phyloP scores from a whole-genome alignment of 2,329 filamentous ascomycete species.

The Trematosphaeria pertusa region DNA sequence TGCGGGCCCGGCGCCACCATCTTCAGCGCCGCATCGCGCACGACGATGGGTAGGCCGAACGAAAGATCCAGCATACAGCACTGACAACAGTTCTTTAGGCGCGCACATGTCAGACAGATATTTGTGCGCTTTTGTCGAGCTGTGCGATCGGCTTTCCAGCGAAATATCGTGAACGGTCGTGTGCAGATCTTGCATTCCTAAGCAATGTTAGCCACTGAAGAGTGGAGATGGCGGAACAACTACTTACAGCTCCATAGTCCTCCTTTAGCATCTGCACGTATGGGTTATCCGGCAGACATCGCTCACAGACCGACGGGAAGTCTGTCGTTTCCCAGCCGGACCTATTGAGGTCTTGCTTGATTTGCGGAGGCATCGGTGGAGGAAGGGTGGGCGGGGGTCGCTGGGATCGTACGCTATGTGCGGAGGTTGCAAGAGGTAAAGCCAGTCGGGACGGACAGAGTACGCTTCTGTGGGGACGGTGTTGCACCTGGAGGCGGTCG shows the following conservation, averaged over 20 bases:
- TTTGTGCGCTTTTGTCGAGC: constrained; percentile 91
- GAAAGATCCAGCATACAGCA: constrained; percentile 98
- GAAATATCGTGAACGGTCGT: constrained; percentile 92
- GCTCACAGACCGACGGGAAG: constrained; percentile 88
- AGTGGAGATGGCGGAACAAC: constrained; percentile 78
- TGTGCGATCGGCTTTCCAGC: constrained; percentile 92
- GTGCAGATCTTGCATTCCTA: constrained; percentile 75
- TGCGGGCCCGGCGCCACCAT: constrained; percentile 95
- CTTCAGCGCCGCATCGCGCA: constrained; percentile 94
- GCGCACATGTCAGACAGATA: constrained; percentile 94
- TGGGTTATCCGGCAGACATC: constrained; percentile 92
- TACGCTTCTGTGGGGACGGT: not conserved
- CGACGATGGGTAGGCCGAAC: constrained; percentile 92
- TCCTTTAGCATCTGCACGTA: constrained; percentile 99
- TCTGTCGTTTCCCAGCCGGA: constrained; percentile 96
- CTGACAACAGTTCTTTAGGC: constrained; percentile 98
- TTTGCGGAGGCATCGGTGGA: constrained; percentile 78
- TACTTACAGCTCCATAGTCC: constrained; percentile 88
- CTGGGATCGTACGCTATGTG: constrained; percentile 2
- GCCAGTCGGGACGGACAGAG: not conserved
- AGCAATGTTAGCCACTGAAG: constrained; percentile 64
- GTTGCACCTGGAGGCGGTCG: not conserved
- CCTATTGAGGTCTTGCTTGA: constrained; percentile 94
- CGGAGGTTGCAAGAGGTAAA: not conserved
- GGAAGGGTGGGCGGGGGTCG: constrained; percentile 4